A percentile compares a stretch with the other conserved stretches of the same genome.
Evolutionary conservation across 768 basidiomycete species (phyloP).

Genomic region (Leccinum truebloodii): DNA sequence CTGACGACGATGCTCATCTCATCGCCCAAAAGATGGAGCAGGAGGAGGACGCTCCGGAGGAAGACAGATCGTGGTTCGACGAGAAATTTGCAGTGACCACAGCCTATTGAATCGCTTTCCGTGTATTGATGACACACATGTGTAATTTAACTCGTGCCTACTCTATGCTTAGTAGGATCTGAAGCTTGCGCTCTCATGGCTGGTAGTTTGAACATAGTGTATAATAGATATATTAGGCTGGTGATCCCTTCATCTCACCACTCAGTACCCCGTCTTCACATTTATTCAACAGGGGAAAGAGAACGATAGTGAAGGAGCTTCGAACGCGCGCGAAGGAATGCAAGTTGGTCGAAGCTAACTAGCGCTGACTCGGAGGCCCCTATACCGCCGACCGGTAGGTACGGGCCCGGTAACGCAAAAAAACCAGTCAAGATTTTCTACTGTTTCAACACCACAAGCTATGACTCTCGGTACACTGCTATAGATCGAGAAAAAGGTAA

Average conservation of each 20-base stretch:
- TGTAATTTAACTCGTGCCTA: not conserved
- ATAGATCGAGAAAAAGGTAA: too few relatives aligned
- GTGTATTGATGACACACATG: not conserved
- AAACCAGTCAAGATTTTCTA: too few relatives aligned
- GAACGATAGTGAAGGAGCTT: too few relatives aligned
- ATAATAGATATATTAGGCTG: not conserved
- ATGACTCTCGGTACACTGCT: too few relatives aligned
- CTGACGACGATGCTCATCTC: constrained; percentile 18
- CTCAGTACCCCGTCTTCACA: too few relatives aligned
- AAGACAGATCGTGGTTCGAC: constrained; percentile 21
- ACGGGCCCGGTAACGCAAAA: too few relatives aligned
- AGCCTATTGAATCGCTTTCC: not conserved
- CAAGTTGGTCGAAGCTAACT: too few relatives aligned
- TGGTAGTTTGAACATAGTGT: constrained; percentile 4
- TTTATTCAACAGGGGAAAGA: too few relatives aligned
- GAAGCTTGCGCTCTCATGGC: not conserved
- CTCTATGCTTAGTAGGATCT: not conserved
- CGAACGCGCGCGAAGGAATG: too few relatives aligned
- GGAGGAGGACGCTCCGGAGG: constrained; percentile 10
- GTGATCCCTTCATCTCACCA: not conserved
- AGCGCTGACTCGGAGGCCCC: too few relatives aligned
- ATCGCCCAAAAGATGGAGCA: constrained; percentile 24
- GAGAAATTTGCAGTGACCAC: constrained; percentile 12
- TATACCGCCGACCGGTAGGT: too few relatives aligned
- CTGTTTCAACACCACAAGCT: too few relatives aligned